Conservation (phyloP, 805 yeast species). For the Hanseniaspora lachancei region DNA sequence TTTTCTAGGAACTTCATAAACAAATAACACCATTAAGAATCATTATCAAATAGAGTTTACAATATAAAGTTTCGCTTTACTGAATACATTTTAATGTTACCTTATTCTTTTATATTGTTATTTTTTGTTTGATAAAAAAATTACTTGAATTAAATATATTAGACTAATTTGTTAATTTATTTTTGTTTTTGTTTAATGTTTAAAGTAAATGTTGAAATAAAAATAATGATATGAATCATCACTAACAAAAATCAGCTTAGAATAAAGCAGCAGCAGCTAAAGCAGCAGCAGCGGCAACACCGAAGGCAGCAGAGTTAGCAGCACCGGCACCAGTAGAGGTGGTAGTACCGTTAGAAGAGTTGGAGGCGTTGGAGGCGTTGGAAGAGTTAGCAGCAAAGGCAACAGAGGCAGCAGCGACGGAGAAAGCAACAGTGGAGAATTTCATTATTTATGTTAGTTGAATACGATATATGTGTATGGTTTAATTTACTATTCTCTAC, state of each 20-base stretch:
- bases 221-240: background rate
- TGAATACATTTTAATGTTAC: background rate
- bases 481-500: no score
- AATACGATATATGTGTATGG: background rate
- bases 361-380: constrained; percentile 35
- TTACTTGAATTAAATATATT: background rate
- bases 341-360: constrained; percentile 32
- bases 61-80: no score
- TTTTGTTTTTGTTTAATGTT: background rate
- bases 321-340: constrained; percentile 39
- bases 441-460: constrained; percentile 39
- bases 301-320: constrained; percentile 46
- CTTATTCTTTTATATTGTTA: background rate
- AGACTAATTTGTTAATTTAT: background rate
- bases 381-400: constrained; percentile 46
- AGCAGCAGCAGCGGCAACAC: constrained; percentile 70
- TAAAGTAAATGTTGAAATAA: no score
- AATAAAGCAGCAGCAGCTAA: constrained; percentile 62
- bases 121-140: background rate
- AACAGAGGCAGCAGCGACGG: constrained; percentile 58
- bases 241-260: constrained; percentile 22
- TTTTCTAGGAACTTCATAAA: no score
- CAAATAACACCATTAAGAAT: no score
- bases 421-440: constrained; percentile 54
- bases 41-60: no score